A percentile compares a stretch with the other conserved stretches of the same genome.
phyloP scores from a whole-genome alignment of 495 filamentous ascomycete genomes.

The Pyronema domesticum region DNA sequence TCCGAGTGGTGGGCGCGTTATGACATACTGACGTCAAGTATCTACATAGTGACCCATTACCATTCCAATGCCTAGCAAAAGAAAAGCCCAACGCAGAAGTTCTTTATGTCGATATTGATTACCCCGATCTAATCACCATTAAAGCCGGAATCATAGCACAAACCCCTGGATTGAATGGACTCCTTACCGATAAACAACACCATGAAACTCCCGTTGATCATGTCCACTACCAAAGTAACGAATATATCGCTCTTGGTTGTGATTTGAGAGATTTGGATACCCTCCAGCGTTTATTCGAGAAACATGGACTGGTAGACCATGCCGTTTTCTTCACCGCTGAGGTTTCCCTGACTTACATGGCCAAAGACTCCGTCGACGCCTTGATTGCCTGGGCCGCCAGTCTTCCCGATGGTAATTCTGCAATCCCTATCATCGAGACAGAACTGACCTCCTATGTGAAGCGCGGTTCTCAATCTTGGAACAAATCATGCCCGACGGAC shows the following conservation, averaged over 20 bases:
- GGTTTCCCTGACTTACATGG: constrained; percentile 85
- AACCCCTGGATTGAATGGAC: constrained; percentile 38
- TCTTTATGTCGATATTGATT: constrained; percentile 76
- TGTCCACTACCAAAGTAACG: constrained; percentile 42
- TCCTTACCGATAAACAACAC: constrained; percentile 33
- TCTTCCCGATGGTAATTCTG: constrained; percentile 40
- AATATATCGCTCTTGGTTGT: constrained; percentile 66
- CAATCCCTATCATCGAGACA: neutral
- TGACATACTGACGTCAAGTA: neutral
- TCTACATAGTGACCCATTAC: constrained; percentile 59
- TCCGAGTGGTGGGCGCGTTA: neutral
- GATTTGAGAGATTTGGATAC: constrained; percentile 50
- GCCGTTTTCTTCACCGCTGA: constrained; percentile 66
- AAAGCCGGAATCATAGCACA: constrained; percentile 49
- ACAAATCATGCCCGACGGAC: constrained; percentile 64
- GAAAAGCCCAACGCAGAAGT: constrained; percentile 39
- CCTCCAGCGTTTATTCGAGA: constrained; percentile 39
- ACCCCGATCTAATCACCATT: constrained; percentile 55
- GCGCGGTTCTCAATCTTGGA: constrained; percentile 69
- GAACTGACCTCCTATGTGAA: constrained; percentile 2
- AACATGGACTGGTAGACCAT: constrained; percentile 38
- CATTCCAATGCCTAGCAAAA: constrained; percentile 59
- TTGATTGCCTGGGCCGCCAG: constrained; percentile 52
- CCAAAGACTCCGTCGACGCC: constrained; percentile 49
- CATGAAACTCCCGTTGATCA: constrained; percentile 27